Evolutionary conservation across 78 protist genomes (phyloP), one percentile per base, ranked within the genome.

Genomic region (Paulinella micropora): DNA sequence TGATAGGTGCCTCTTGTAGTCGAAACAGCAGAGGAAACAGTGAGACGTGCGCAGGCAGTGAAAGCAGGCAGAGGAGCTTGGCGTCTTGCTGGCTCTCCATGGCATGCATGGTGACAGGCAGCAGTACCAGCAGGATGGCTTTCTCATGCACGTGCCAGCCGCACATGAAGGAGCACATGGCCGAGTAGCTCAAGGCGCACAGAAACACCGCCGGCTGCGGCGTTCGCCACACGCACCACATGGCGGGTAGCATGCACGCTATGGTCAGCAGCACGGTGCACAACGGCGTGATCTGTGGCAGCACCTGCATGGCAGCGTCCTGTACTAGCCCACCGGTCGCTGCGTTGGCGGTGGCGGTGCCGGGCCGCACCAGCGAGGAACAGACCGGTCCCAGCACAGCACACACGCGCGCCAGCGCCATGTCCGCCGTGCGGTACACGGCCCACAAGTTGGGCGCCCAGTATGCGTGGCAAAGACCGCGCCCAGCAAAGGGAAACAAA

Each of bases 141-240:
- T 97, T 97, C 89, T 96, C 99, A 90, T 97, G 99, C 82, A 96
- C 99, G 89, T 97, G 99, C 94, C 94, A 97, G 2, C 97, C 98
- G 69, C 89, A 93, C 90, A 94, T 37, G 86, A 92, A 97, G 79
- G 88, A 0, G n/a, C n/a, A n/a, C n/a, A n/a, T n/a, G n/a, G n/a
- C n/a, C n/a, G n/a, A n/a, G n/a, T n/a, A n/a, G n/a, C n/a, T n/a
- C n/a, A n/a, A n/a, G n/a, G n/a, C n/a, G n/a, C n/a, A n/a, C n/a
- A n/a, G n/a, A n/a, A n/a, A n/a, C n/a, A n/a, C n/a, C n/a, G n/a
- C n/a, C n/a, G n/a, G n/a, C n/a, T n/a, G n/a, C n/a, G n/a, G n/a
- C n/a, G n/a, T n/a, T n/a, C n/a, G n/a, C n/a, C n/a, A n/a, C n/a
- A n/a, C n/a, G n/a, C n/a, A n/a, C n/a, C n/a, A n/a, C n/a, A n/a